Conservation (phyloP, 768 basidiomycete species). For the Mycena capillaripes region DNA sequence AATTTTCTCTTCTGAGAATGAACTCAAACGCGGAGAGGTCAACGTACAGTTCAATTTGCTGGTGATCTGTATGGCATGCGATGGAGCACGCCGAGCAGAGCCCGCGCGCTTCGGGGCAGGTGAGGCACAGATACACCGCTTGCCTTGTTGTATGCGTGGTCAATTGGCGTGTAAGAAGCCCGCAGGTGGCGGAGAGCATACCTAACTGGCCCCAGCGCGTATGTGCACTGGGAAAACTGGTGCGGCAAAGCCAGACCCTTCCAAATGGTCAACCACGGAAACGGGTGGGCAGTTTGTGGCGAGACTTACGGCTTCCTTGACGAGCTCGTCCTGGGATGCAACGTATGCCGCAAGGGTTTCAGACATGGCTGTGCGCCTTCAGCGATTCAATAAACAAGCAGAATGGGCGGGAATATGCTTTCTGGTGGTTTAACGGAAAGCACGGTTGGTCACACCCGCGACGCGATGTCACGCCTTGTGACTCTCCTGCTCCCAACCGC, state of each 20-base stretch:
- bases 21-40: neutral
- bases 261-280: constrained; percentile 47
- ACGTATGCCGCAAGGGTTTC: constrained; percentile 57
- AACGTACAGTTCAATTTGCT: constrained; percentile 82
- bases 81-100: constrained; percentile 89
- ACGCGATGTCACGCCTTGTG: neutral
- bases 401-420: neutral
- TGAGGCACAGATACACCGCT: constrained; percentile 85
- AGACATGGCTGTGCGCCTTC: neutral
- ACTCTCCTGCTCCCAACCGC: too few relatives aligned
- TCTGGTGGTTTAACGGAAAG: neutral
- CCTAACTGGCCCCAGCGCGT: constrained; percentile 69
- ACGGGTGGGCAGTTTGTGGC: constrained; percentile 32
- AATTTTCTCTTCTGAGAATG: constrained; percentile 17
- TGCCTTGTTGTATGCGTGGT: constrained; percentile 63
- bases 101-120: constrained; percentile 77
- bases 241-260: constrained; percentile 67
- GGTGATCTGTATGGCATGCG: constrained; percentile 89
- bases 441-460: neutral
- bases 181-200: constrained; percentile 36
- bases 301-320: constrained; percentile 58
- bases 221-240: constrained; percentile 77
- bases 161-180: constrained; percentile 12
- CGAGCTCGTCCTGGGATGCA: constrained; percentile 62
- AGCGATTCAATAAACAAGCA: neutral